A percentile compares a stretch with the other conserved stretches of the same genome.
Evolutionary conservation across 331 rosid genomes (phyloP).

Genomic region (Quercus lobata): DNA sequence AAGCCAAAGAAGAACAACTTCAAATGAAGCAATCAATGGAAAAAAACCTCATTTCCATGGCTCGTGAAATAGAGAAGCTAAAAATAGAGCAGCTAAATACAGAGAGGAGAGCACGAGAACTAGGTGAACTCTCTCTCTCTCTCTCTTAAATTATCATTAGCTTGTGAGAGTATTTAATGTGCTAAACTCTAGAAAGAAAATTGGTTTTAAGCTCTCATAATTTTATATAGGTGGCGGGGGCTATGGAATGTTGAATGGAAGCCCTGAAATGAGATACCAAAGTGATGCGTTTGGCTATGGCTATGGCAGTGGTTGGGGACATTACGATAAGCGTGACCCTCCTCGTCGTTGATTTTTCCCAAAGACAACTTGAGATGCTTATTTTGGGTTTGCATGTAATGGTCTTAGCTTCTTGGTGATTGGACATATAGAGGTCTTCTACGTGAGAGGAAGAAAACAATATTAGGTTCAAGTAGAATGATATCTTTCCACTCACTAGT

Average conservation of each 20-base stretch:
- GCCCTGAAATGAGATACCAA: constrained; percentile 36
- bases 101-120: constrained; percentile 24
- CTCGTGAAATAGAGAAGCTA: constrained; percentile 44
- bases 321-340: constrained; percentile 28
- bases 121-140: constrained; percentile 26
- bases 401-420: neutral
- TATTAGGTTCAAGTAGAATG: neutral
- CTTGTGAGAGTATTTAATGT: neutral
- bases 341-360: constrained; percentile 23
- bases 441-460: neutral
- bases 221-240: constrained; percentile 30
- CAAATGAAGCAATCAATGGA: constrained; percentile 47
- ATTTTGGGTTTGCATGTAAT: constrained; percentile 8
- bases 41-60: constrained; percentile 46
- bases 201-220: constrained; percentile 20
- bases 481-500: neutral
- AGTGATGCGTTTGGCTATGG: constrained; percentile 22
- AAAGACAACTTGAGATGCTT: neutral
- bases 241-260: constrained; percentile 36
- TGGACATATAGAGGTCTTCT: neutral
- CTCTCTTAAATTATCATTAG: neutral
- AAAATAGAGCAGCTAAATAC: constrained; percentile 34
- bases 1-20: constrained; percentile 37
- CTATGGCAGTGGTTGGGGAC: constrained; percentile 30
- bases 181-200: constrained; percentile 3